These are phyloP conservation scores for Talaromyces rugulosus DNA, from an alignment of 2,329 filamentous ascomycete species.

Conservation along the genomic window DNA sequence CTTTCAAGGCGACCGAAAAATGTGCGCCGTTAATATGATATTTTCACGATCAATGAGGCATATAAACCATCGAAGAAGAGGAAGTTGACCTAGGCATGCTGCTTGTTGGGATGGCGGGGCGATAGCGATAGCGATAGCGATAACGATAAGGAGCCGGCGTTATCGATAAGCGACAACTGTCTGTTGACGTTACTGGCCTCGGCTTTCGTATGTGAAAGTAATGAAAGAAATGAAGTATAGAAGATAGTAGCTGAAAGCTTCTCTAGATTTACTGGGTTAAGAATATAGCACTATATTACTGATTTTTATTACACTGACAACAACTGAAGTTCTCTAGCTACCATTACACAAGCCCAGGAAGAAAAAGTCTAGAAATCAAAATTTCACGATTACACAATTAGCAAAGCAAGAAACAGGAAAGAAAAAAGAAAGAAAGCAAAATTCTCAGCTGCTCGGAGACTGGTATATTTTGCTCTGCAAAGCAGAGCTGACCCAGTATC, in stretches of 20 bases:
- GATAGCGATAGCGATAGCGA: slow-evolving; percentile 11
- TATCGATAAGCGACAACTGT: not conserved
- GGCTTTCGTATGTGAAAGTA: not conserved
- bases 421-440: not conserved
- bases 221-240: not conserved
- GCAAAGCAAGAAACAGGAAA: not conserved
- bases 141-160: slow-evolving; percentile 7
- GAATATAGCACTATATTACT: not conserved
- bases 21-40: not conserved
- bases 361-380: not conserved
- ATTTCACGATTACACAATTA: not conserved
- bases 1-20: not conserved
- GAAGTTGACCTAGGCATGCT: not conserved
- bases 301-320: not conserved
- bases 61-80: not conserved
- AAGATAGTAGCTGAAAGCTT: not conserved
- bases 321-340: not conserved
- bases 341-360: not conserved
- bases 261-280: not conserved
- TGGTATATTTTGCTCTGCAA: not conserved
- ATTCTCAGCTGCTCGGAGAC: not conserved
- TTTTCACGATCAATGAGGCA: not conserved
- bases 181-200: not conserved
- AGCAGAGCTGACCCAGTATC: not conserved
- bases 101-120: slow-evolving; percentile 7